Percentiles rank a stretch among this genome's conserved stretches.
These are phyloP conservation scores for Dendrostoma leiphaemia DNA, from an alignment of 2,329 filamentous ascomycete genomes.

Conservation along the genomic window DNA sequence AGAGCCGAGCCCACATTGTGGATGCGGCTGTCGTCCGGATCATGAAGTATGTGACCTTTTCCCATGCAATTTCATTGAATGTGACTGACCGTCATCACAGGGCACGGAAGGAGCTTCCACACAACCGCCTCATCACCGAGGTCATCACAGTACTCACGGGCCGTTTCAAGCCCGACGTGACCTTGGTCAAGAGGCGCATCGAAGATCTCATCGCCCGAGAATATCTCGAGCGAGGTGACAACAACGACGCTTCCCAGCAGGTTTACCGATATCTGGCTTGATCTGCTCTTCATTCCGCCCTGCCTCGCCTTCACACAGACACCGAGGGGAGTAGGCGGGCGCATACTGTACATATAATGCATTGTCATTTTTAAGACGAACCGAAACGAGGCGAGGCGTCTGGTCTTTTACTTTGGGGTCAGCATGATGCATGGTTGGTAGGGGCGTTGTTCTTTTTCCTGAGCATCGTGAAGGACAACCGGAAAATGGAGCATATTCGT, in stretches of 20 bases:
- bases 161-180: constrained; percentile 74
- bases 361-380: background rate
- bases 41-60: constrained; percentile 69
- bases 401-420: background rate
- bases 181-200: constrained; percentile 78
- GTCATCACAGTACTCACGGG: constrained; percentile 66
- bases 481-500: background rate
- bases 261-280: constrained; percentile 72
- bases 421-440: background rate
- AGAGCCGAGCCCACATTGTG: constrained; percentile 67
- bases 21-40: constrained; percentile 78
- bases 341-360: background rate
- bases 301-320: background rate
- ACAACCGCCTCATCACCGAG: constrained; percentile 68
- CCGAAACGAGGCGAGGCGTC: constrained; percentile 15
- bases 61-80: background rate
- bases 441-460: background rate
- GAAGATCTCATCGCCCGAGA: constrained; percentile 75
- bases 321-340: background rate
- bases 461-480: too few species aligned
- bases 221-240: constrained; percentile 74
- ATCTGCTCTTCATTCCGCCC: constrained; percentile 12
- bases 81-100: constrained; percentile 41
- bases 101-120: constrained; percentile 69
- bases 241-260: constrained; percentile 56